Evolutionary conservation across 768 basidiomycete genomes (phyloP), one percentile per base, ranked within the genome.

Genomic region (Leccinum longicurvipes): DNA sequence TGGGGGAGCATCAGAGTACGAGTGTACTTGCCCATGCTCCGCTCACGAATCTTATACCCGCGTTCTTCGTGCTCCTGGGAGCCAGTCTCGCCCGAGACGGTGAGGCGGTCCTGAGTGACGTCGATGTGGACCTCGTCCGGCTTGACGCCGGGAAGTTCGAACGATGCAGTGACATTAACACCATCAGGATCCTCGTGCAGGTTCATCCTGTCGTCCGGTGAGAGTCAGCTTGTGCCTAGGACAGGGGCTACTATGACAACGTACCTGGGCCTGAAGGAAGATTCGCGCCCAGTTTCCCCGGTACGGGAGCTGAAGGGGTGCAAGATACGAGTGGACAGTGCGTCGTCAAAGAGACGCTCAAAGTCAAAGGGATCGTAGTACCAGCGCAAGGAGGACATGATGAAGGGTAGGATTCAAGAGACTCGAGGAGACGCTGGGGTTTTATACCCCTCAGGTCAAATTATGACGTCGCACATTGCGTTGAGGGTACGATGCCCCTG

Each of bases 81-180:
- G 44, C 67, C 73, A 23, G 62, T 71, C 69, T 85, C 79, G 10
- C 81, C 84, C 3, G 81, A 77, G 47, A 86, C 64, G 45, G 67
- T 78, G 49, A 86, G 77, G 2, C 74, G 69, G 55, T 78, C 77
- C 56, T 79, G 74, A 55, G 78, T 75, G 8, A 82, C 61, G 53
- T 84, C 82, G 59, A 86, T 77, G 48, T 69, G 67, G 48, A 85
- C 71, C 56, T 83, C 69, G 46, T 82, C 77, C 29, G 79, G 77
- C 53, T 70, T 70, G 39, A 84, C 27, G 19, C 83, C 83, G 0
- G 85, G 84, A 7, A 86, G 69, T 59, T 86, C 84, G 62, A 85
- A 82, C 7, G 74, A 67, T 41, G 83, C 83, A 0, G 79, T 81
- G 36, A 85, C 78, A 34, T 71, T 63, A 61, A 82, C 81, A 23